phyloP scores from a whole-genome alignment of 139 green algal species.

The Astrephomene gubernaculifera region DNA sequence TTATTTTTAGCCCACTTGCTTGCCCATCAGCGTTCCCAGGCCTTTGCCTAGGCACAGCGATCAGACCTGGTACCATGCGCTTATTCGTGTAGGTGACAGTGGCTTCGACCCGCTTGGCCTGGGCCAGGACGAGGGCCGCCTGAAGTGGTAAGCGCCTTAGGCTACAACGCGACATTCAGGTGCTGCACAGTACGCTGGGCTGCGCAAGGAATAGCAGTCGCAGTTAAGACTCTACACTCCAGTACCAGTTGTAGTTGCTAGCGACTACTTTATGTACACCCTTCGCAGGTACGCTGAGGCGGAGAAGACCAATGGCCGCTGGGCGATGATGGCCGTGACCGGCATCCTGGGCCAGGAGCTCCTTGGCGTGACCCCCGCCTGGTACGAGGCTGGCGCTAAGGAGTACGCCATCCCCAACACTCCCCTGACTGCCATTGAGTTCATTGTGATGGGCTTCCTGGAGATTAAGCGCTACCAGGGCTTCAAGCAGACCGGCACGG shows the following conservation, averaged over 20 bases:
- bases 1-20: too few species aligned
- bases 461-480: constrained; percentile 89
- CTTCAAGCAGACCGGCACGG: constrained; percentile 87
- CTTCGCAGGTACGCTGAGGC: constrained; percentile 86
- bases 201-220: too few species aligned
- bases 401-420: constrained; percentile 68
- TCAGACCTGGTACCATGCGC: not conserved
- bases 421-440: constrained; percentile 73
- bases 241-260: too few species aligned
- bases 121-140: constrained; percentile 71
- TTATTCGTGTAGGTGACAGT: constrained; percentile 41
- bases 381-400: constrained; percentile 73
- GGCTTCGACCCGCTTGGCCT: constrained; percentile 84
- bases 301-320: constrained; percentile 92
- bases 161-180: too few species aligned
- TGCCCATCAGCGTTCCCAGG: too few species aligned
- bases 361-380: constrained; percentile 69
- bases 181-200: constrained; percentile 9
- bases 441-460: constrained; percentile 80
- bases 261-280: too few species aligned
- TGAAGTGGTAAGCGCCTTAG: constrained; percentile 85
- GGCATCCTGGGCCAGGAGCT: constrained; percentile 83
- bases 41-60: not conserved
- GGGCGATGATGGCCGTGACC: constrained; percentile 89
- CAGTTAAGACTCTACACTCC: too few species aligned